Evolutionary conservation across 768 basidiomycete genomes (phyloP).

Genomic region (Boletus vinaceobasis): DNA sequence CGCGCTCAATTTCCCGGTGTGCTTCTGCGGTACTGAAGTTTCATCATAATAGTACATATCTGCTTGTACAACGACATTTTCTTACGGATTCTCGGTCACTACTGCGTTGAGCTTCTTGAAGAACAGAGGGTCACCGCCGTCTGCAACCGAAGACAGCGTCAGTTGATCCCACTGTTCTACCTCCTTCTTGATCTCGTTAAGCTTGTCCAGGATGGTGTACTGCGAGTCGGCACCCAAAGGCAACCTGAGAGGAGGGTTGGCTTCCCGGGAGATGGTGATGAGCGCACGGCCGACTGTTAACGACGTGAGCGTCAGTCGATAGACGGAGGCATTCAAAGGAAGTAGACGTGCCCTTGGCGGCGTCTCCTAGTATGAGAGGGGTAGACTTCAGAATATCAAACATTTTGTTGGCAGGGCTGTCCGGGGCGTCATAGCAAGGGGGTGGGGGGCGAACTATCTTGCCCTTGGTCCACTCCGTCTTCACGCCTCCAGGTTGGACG

Average conservation of each 20-base stretch:
- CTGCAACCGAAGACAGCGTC: slow-evolving; percentile 16
- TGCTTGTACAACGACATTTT: not conserved
- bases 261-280: slow-evolving; percentile 15
- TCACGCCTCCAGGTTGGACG: slow-evolving; percentile 21
- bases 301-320: not conserved
- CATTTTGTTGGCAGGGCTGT: slow-evolving; percentile 16
- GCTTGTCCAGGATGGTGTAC: slow-evolving; percentile 12
- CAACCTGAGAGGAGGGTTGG: slow-evolving; percentile 20
- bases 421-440: slow-evolving; percentile 12
- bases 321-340: not conserved
- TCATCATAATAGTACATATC: too few species aligned
- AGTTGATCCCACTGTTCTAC: slow-evolving; percentile 13
- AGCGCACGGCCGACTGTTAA: slow-evolving; percentile 15
- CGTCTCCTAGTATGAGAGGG: not conserved
- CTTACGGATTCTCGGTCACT: not conserved
- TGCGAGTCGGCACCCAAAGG: slow-evolving; percentile 22
- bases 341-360: slow-evolving; percentile 11
- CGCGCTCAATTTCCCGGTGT: too few species aligned
- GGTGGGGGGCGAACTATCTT: slow-evolving; percentile 16
- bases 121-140: slow-evolving; percentile 16
- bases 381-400: slow-evolving; percentile 2
- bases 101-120: slow-evolving; percentile 5
- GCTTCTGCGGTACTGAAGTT: too few species aligned
- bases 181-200: slow-evolving; percentile 16
- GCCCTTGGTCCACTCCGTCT: slow-evolving; percentile 20